Conservation (phyloP, 1,284 basidiomycete species). For the Ustilago loliicola region DNA sequence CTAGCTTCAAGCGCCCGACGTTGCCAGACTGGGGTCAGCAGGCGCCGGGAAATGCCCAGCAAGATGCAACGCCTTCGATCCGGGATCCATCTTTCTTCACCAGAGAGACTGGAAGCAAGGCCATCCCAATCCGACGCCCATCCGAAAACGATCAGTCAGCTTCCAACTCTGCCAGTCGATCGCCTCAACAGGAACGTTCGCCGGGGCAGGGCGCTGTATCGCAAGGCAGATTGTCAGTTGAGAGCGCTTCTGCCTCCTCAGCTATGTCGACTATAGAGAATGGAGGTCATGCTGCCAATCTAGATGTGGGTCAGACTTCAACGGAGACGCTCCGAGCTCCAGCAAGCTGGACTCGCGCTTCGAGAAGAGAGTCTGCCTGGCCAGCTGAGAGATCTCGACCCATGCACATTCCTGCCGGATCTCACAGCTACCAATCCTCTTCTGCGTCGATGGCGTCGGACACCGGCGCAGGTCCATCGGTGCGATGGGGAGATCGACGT, state of each 20-base stretch:
- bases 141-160: slow-evolving; percentile 23
- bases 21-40: slow-evolving; percentile 50
- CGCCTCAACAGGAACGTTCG: neutral
- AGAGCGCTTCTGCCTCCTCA: slow-evolving; percentile 1
- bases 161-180: neutral
- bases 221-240: slow-evolving; percentile 1
- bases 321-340: slow-evolving; percentile 18
- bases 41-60: neutral
- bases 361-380: slow-evolving; percentile 11
- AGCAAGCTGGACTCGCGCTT: neutral
- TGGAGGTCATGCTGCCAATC: neutral
- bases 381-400: slow-evolving; percentile 18
- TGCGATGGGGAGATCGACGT: slow-evolving; percentile 23
- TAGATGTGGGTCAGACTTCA: slow-evolving; percentile 18
- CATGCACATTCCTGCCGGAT: slow-evolving; percentile 27
- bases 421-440: slow-evolving; percentile 31
- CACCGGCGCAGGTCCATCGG: slow-evolving; percentile 2
- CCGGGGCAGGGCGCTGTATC: neutral
- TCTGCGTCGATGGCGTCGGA: slow-evolving; percentile 21
- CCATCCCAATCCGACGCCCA: slow-evolving; percentile 56
- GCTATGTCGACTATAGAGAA: neutral
- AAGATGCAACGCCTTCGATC: slow-evolving; percentile 20
- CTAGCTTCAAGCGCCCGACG: slow-evolving; percentile 42
- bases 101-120: slow-evolving; percentile 41
- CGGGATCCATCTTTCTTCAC: slow-evolving; percentile 37